Evolutionary conservation across 495 filamentous ascomycete genomes (phyloP).

Genomic region (Podospora appendiculata): DNA sequence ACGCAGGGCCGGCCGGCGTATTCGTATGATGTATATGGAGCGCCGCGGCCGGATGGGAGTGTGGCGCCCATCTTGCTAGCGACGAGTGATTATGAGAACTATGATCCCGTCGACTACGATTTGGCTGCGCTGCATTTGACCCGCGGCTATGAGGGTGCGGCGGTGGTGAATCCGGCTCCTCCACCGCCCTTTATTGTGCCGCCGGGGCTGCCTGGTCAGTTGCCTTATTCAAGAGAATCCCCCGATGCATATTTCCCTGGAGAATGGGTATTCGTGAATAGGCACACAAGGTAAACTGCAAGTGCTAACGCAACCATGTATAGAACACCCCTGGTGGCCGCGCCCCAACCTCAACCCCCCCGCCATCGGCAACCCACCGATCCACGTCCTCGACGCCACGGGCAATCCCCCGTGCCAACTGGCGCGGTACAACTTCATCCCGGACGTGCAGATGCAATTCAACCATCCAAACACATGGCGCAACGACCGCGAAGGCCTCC

Average conservation of each 20-base stretch:
- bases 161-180: too few relatives aligned
- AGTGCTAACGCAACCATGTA: too few relatives aligned
- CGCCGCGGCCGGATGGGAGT: background rate
- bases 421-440: background rate
- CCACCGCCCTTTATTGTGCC: too few relatives aligned
- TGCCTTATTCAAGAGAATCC: too few relatives aligned
- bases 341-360: background rate
- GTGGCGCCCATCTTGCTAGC: background rate
- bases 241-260: too few relatives aligned
- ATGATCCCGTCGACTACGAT: background rate
- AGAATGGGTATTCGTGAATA: too few relatives aligned
- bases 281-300: too few relatives aligned
- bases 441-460: too few relatives aligned
- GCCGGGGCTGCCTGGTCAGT: background rate
- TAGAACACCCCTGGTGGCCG: background rate
- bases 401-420: background rate
- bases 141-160: too few relatives aligned
- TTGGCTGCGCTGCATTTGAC: background rate
- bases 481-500: too few relatives aligned
- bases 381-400: background rate
- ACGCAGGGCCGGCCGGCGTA: background rate
- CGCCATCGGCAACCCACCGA: background rate
- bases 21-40: background rate
- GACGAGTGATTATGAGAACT: background rate
- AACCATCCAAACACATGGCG: too few relatives aligned